Evolutionary conservation across 2,329 filamentous ascomycete species (phyloP), one percentile per base, ranked within the genome.

Genomic region (Verticillium longisporum): DNA sequence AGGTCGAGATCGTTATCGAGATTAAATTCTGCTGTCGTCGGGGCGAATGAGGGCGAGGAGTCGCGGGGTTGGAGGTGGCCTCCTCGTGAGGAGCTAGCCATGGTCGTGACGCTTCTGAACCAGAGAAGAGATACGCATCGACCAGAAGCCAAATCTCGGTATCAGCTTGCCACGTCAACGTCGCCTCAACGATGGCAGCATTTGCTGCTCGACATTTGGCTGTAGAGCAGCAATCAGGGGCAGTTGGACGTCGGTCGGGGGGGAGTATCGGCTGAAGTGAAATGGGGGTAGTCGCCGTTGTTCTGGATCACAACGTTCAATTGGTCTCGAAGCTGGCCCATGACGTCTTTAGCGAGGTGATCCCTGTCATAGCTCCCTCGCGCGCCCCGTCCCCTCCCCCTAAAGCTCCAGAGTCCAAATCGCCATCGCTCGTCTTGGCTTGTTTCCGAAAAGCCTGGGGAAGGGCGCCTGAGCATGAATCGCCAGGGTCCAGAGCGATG

Each of bases 41-140:
- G 75, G 58, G 75, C 74, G 65, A 77, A 77, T n/a, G 72, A 72
- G 21, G 73, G 71, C 58, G 71, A 70, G 21, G 67, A 66, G 61
- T 70, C 67, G 63, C 59, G 63, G 59, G 59, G 62, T n/a, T 56
- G 36, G 45, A 31, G 41, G 33, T 55, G 61, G 26, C 15, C 33
- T 36, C 41, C 32, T 37, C 34, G 54, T 14, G 59, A 61, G 13
- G 38, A 36, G 38, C 53, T 38, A 33, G 57, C 58, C 63, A 65
- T 65, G 45, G n/a, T 59, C 26, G 38, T 32, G 26, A 26, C 38
- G 21, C 14, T 31, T 7, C 5, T 13, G 32, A 36, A 5, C 13
- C 33, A 11, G 38, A 33, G 50, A 18, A 56, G 32, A 31, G 50
- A 61, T 34, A 41, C 53, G 34, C 26, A 26, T 26, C 26, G 26